Evolutionary conservation across 2,329 filamentous ascomycete species (phyloP).

Genomic region (Xylaria digitata): DNA sequence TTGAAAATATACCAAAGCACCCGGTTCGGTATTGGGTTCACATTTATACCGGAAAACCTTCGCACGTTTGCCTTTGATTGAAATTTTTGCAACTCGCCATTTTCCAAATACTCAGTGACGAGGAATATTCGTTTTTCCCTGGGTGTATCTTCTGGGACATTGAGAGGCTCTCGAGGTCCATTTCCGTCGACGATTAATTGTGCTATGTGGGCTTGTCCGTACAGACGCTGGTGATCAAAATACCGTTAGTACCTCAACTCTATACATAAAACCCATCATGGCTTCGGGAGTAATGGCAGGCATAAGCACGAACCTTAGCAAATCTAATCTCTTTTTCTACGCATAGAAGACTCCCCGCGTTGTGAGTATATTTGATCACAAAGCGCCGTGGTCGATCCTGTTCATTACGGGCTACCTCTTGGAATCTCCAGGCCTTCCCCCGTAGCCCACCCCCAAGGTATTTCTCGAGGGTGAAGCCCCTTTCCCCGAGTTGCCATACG

Average conservation of each 20-base stretch:
- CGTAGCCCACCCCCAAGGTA: neutral
- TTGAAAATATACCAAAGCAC: conserved; percentile 4
- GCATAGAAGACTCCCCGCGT: neutral
- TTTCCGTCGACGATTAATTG: neutral
- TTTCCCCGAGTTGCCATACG: neutral
- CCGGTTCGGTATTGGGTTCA: conserved; percentile 4
- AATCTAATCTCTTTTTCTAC: neutral
- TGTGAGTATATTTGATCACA: neutral
- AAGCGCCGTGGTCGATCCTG: neutral
- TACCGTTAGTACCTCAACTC: neutral
- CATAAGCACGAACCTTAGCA: neutral
- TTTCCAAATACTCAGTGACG: neutral
- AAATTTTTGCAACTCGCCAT: neutral
- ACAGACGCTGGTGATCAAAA: neutral
- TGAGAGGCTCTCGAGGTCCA: neutral
- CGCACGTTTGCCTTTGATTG: neutral
- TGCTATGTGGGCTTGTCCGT: conserved; percentile 3
- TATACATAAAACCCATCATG: neutral
- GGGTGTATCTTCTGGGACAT: neutral
- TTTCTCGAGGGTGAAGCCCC: neutral
- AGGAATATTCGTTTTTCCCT: neutral
- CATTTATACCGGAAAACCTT: neutral
- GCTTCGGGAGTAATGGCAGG: neutral
- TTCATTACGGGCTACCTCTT: neutral
- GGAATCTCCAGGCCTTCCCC: neutral